Evolutionary conservation across 495 filamentous ascomycete species (phyloP), one percentile per base, ranked within the genome.

Genomic region (Neurospora sp.): DNA sequence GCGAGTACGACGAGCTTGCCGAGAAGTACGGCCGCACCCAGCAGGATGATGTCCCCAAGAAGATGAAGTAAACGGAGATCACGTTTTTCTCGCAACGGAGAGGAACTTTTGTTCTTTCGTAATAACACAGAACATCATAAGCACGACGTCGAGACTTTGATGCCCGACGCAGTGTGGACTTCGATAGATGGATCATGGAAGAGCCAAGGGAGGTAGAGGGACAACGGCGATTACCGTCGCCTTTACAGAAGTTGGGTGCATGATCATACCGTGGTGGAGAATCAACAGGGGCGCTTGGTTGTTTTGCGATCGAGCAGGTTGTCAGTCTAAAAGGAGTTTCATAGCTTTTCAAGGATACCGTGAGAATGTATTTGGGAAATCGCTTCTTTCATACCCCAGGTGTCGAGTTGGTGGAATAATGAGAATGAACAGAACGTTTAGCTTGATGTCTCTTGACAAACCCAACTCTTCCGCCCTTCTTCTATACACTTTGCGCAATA

Each of bases 1-100:
- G 87, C 72, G 94, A 97, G 85, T 99, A 98, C 82, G 87, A 92
- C 79, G 87, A 88, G 68, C 85, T 99, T 71, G 90, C 93, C 71
- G 93, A 99, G 78, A 88, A 93, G 83, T 90, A 94, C 76, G 84
- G 88, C 72, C 83, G 84, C 73, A 83, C 85, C 48, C 83, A 85
- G 75, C 83, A 87, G 75, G 84, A 85, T 5, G 85, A 88, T 68
- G 78, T 82, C 27, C 84, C 88, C 45, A 92, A 90, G 86, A 94
- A 95, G 86, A 86, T 89, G 75, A 84, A 88, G 81, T 94, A 89
- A 82, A 78, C n/a, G 40, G 59, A 7, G 3, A 61, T 9, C 27
- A 2, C 22, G 16, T 18, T 20, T 44, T 35, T 9, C 14, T 6
- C 22, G 18, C 3, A 42, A 40, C 31, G 9, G 22, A 31, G 16